These are phyloP conservation scores for Tylopilus rubrobrunneus DNA, from an alignment of 768 basidiomycete genomes.

Conservation along the genomic window DNA sequence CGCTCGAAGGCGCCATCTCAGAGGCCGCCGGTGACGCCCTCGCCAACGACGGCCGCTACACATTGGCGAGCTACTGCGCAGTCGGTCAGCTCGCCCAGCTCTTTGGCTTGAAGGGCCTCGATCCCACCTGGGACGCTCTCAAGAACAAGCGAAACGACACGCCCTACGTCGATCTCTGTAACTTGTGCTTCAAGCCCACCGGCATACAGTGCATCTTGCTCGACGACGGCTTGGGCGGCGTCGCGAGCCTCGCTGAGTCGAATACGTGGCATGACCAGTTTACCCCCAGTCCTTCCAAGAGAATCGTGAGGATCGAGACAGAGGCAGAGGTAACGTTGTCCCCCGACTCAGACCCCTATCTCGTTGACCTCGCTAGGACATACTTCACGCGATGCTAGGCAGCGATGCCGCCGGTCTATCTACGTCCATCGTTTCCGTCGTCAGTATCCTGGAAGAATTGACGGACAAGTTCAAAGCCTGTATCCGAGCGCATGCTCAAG, in stretches of 20 bases:
- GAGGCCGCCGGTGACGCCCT: conserved; percentile 54
- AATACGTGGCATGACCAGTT: conserved; percentile 63
- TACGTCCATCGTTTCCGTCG: conserved; percentile 10
- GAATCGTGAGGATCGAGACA: conserved; percentile 66
- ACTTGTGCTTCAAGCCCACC: conserved; percentile 47
- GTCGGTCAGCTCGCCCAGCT: conserved; percentile 51
- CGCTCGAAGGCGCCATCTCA: conserved; percentile 33
- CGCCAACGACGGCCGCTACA: conserved; percentile 46
- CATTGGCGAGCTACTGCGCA: conserved; percentile 59
- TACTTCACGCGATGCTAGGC: conserved; percentile 22
- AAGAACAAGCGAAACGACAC: conserved; percentile 42
- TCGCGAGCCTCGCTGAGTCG: conserved; percentile 43
- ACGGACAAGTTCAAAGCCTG: conserved; percentile 30
- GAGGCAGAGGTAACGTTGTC: conserved; percentile 57
- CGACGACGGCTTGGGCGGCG: conserved; percentile 65
- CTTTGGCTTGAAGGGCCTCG: conserved; percentile 35
- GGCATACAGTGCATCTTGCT: conserved; percentile 67
- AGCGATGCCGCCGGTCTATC: conserved; percentile 5
- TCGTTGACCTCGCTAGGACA: conserved; percentile 7
- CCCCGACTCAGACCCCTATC: neutral
- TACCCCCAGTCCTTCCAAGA: conserved; percentile 46
- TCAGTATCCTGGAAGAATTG: conserved; percentile 28
- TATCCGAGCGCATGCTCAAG: conserved; percentile 37
- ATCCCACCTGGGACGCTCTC: conserved; percentile 55
- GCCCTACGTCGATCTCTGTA: conserved; percentile 57